Evolutionary conservation across 2,329 filamentous ascomycete genomes (phyloP).

Genomic region (Plenodomus tracheiphilus): DNA sequence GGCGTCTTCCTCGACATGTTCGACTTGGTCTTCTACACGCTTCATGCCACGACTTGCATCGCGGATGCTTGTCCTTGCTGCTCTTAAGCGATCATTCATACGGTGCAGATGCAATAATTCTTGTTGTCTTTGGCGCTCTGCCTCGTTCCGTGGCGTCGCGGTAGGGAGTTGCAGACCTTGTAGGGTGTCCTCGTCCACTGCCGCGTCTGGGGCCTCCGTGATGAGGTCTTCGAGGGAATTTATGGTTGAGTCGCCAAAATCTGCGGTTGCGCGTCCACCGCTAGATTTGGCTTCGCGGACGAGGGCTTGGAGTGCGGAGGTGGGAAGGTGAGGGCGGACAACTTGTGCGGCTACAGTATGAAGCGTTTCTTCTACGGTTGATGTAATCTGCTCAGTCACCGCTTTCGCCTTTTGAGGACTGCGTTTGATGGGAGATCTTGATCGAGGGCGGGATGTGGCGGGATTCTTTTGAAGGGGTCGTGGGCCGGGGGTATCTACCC

Average conservation of each 20-base stretch:
- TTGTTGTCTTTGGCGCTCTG: slow-evolving; percentile 47
- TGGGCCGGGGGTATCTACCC: slow-evolving; percentile 52
- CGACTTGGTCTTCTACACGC: slow-evolving; percentile 47
- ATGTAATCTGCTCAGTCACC: slow-evolving; percentile 8
- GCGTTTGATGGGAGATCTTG: slow-evolving; percentile 22
- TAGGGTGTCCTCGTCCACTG: slow-evolving; percentile 40
- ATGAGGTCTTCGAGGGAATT: slow-evolving; percentile 53
- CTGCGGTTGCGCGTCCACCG: slow-evolving; percentile 21
- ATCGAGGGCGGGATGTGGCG: slow-evolving; percentile 13
- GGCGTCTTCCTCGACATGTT: slow-evolving; percentile 30
- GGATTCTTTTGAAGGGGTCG: slow-evolving; percentile 21
- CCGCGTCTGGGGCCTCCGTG: slow-evolving; percentile 24
- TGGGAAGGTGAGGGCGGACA: slow-evolving; percentile 31
- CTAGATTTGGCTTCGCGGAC: slow-evolving; percentile 43
- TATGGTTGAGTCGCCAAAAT: slow-evolving; percentile 52
- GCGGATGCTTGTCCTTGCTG: slow-evolving; percentile 48
- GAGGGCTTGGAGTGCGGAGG: slow-evolving; percentile 46
- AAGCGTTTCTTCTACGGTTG: slow-evolving; percentile 4
- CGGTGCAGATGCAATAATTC: slow-evolving; percentile 47
- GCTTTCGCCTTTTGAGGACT: slow-evolving; percentile 16
- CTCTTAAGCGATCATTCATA: slow-evolving; percentile 47
- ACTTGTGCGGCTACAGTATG: slow-evolving; percentile 1
- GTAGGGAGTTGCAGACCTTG: slow-evolving; percentile 34
- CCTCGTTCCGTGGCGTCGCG: slow-evolving; percentile 40
- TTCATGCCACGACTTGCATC: slow-evolving; percentile 50